Base-by-base conservation (phyloP, 352 stramenopile species). In the Salisapilia sapeloensis region DNA sequence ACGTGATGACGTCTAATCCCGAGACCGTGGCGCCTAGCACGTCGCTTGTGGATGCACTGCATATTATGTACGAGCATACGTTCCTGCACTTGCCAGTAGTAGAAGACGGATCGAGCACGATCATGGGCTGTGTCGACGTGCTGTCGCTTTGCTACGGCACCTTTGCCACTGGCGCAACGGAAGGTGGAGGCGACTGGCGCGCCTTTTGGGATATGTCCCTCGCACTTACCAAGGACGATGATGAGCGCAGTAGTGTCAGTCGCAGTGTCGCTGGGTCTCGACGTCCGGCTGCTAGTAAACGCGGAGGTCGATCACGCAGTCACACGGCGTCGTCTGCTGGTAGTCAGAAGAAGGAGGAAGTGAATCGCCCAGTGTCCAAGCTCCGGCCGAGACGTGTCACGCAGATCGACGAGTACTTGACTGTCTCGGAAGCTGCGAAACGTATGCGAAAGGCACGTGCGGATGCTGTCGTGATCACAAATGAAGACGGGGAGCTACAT, bases 31-130 rank as follows among this genome's bases (percentile, higher is more conserved):
- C 67, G 12, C 86, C 89, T 4, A 90, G 61, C 32, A 96, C 84
- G 4, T 94, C 82, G 18, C 79, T 98, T 7, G 56, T 98, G 6
- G 94, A 98, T 38, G 93, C 93, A 13, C 62, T 99, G 25, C 92
- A 98, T 47, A 84, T 96, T 15, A 98, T 98, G 92, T 90, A 97
- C 44, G 93, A 98, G 38, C 92, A 98, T 43, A 92, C 92, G 38
- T 98, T 98, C 50, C 52, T 98, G 19, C 94, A 97, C 39, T 46
- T 99, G 29, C 94, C 94, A 15, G 87, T 99, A 1, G 89, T 96
- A 9, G 87, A 97, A 26, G 38, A 75, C 15, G 60, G 48, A 11
- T 70, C 65, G 2, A 46, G 53, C 4, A 74, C 61, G 12, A 91
- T 90, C 49, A 40, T 81, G 6, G 77, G 77, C 21, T 83, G 90